Evolutionary conservation across 352 stramenopile genomes (phyloP), one percentile per base, ranked within the genome.

Genomic region (Globisporangium nodosum): DNA sequence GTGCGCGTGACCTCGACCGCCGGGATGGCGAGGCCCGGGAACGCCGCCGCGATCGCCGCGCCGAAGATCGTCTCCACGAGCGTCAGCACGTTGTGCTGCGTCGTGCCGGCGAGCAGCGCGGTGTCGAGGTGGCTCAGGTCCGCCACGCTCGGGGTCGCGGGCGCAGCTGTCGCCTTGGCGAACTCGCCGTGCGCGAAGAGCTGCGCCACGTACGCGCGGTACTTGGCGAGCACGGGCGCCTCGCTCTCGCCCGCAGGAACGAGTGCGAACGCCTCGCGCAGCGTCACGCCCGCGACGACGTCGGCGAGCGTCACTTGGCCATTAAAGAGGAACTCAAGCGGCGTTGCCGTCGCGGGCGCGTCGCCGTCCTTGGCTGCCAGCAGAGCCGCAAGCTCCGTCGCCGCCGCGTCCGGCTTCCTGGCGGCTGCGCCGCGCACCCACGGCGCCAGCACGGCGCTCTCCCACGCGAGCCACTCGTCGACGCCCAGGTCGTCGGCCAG

Each of bases 381-480:
- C 35, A 92, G 65, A 15, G 75, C 71, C 18, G 64, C 43, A 51
- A 92, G 61, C 56, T 88, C 64, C 11, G 52, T 53, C 9, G 56
- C 65, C 30, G 65, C 59, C 47, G 46, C 45, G 37, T 58, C 59
- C 47, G 47, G 20, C 12, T 16, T 16, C 40, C 56, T 59, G 33
- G 47, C 31, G 3, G 43, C 5, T 5, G 33, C 64, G 54, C 64
- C 66, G 27, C 54, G 66, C 52, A 90, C 67, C 75, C 75, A 90
- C 15, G 73, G 78, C 35, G 70, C 55, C 39, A 90, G 71, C 58
- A 81, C 72, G 37, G 85, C 74, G 53, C 73, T 76, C 64, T 94
- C 85, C 85, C 85, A 94, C 56, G 88, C 81, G 30, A 94, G 30
- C 76, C 81, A 94, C 51, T 94, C 85, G 58, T 94, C 82, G 40